A percentile compares a stretch with the other conserved stretches of the same genome.
These are phyloP conservation scores for Yarrowia bubula DNA, from an alignment of 805 yeast genomes.

Conservation along the genomic window DNA sequence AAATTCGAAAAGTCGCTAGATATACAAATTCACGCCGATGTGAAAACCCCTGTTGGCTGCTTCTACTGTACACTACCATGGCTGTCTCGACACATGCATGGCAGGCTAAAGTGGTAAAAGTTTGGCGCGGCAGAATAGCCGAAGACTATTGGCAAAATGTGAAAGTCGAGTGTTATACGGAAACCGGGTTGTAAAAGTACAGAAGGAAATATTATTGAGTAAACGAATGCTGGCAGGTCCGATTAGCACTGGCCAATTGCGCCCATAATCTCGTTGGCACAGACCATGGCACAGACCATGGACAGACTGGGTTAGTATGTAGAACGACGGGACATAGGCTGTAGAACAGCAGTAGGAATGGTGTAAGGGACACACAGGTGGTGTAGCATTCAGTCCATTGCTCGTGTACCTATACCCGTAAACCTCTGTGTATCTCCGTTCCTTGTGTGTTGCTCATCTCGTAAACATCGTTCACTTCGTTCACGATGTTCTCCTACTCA, in stretches of 20 bases:
- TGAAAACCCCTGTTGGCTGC: no score
- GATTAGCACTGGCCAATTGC: constrained; percentile 24
- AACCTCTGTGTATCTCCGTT: no score
- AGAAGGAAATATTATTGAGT: constrained; percentile 17
- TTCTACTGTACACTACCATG: no score
- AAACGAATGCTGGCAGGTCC: background rate
- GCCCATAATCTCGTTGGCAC: constrained; percentile 18
- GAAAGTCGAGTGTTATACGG: background rate
- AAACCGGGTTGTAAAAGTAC: background rate
- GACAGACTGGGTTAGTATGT: constrained; percentile 18
- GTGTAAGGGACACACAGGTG: no score
- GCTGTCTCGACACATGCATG: background rate
- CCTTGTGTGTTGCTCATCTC: no score
- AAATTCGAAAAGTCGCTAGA: background rate
- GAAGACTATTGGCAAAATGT: background rate
- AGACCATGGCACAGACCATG: constrained; percentile 22
- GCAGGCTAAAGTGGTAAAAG: background rate
- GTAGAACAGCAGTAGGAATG: background rate
- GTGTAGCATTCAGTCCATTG: no score
- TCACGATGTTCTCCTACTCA: background rate
- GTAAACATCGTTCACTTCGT: no score
- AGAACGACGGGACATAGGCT: no score
- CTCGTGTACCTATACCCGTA: no score
- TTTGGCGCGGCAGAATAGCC: background rate
- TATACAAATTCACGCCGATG: background rate